Base-by-base conservation (phyloP, 352 stramenopile species). In the Globisporangium cederbergense region DNA sequence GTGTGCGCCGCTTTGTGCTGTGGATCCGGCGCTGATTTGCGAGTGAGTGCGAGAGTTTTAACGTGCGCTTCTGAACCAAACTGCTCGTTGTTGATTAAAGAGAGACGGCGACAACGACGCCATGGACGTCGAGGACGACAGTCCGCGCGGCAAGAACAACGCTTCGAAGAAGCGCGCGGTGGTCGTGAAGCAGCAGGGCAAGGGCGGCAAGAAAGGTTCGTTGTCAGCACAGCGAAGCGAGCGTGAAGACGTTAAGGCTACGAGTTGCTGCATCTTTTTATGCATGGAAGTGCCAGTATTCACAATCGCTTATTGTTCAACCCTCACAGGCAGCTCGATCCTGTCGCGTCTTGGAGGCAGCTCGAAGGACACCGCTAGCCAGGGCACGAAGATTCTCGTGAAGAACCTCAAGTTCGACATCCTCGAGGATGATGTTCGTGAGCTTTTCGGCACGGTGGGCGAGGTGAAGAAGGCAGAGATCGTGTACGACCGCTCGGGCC, bases 401-500 rank as follows among this genome's bases (percentile, higher is more conserved):
- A 88, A 89, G 67, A 93, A 93, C 71, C 77, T 93, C 13, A 91
- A 91, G 67, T 91, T 86, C 53, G 84, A 93, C 65, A 90, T 93
- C 28, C 63, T 93, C 28, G 84, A 93, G 64, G 84, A 93, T 63
- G 84, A 93, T 59, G 76, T 93, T 22, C 79, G 82, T 40, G 84
- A 91, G 74, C 78, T 93, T 38, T 93, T 93, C 58, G 73, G 72
- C 50, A 93, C 81, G 58, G 82, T 93, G 9, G 84, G 84, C 59
- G 79, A 90, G 55, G 84, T 93, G 50, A 76, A 68, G 32, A 91
- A 93, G 67, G 74, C 82, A 10, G 84, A 93, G 74, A 91, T 93
- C 61, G 77, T 90, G 59, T 91, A 91, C 70, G 84, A 93, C 65
- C 83, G 81, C 62, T 91, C 84, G 40, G 84, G 84, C n/a, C 79